phyloP scores from a whole-genome alignment of 352 stramenopile genomes.

The Labyrinthula sp. region DNA sequence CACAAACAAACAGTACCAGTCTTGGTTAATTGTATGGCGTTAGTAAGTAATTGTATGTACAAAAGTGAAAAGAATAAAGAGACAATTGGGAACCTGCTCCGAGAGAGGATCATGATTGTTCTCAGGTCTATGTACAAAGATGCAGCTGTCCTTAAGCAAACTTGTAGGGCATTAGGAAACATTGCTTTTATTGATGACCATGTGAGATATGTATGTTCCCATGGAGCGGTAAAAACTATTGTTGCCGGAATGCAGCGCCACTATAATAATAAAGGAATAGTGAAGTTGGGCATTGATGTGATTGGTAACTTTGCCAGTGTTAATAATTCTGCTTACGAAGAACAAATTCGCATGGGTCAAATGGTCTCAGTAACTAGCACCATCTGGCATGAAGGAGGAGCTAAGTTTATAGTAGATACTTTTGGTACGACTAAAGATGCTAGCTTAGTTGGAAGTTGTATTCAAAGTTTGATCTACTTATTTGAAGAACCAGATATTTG shows the following conservation, averaged over 20 bases:
- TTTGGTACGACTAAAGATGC: conserved; percentile 20
- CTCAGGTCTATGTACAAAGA: conserved; percentile 12
- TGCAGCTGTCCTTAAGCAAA: conserved; percentile 29
- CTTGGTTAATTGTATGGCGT: conserved; percentile 28
- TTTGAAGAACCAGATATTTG: conserved; percentile 28
- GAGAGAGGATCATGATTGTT: conserved; percentile 31
- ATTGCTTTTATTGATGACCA: conserved; percentile 32
- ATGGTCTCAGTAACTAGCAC: conserved; percentile 22
- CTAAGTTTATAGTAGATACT: conserved; percentile 29
- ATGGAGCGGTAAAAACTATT: conserved; percentile 29
- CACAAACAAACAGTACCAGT: conserved; percentile 9
- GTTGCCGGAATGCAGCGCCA: conserved; percentile 32
- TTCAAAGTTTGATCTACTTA: conserved; percentile 35
- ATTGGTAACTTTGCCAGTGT: conserved; percentile 35
- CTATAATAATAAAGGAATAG: conserved; percentile 27
- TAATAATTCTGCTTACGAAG: conserved; percentile 32
- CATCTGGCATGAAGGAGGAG: conserved; percentile 32
- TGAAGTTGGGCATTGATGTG: conserved; percentile 34
- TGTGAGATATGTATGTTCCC: conserved; percentile 30
- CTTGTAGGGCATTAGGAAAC: conserved; percentile 34
- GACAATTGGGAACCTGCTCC: conserved; percentile 20
- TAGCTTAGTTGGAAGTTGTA: conserved; percentile 20
- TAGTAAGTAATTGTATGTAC: conserved; percentile 31
- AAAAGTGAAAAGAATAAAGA: conserved; percentile 33
- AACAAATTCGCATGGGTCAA: conserved; percentile 12